Conservation (phyloP, 805 yeast genomes). For the Saturnispora ahearnii region DNA sequence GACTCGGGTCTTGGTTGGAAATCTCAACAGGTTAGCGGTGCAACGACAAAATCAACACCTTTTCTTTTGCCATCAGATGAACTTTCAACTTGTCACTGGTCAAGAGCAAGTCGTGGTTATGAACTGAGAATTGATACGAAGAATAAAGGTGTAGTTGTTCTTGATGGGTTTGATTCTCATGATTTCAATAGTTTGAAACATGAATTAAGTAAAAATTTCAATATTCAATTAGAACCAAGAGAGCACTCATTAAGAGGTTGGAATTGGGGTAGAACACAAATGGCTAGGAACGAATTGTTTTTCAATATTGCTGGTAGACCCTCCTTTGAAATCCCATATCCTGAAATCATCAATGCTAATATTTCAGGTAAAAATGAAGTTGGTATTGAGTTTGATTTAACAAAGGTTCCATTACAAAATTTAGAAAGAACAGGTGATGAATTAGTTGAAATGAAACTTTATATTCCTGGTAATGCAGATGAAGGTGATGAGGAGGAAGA, state of each 20-base stretch:
- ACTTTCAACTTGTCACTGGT: constrained; percentile 75
- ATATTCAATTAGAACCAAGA: constrained; percentile 61
- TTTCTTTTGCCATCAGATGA: constrained; percentile 84
- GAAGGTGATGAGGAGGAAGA: constrained; percentile 32
- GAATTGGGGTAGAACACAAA: constrained; percentile 97
- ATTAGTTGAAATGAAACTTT: constrained; percentile 87
- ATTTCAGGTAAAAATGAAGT: constrained; percentile 90
- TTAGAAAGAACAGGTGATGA: constrained; percentile 82
- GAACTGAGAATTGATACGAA: constrained; percentile 86
- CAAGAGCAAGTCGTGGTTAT: constrained; percentile 86
- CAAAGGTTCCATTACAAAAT: constrained; percentile 35
- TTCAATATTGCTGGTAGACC: constrained; percentile 85
- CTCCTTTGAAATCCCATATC: constrained; percentile 82
- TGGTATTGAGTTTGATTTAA: constrained; percentile 69
- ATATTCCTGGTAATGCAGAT: constrained; percentile 75
- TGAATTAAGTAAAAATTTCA: constrained; percentile 72
- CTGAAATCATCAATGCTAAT: constrained; percentile 72
- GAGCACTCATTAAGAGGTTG: constrained; percentile 96
- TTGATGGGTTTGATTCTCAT: constrained; percentile 87
- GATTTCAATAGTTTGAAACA: constrained; percentile 75
- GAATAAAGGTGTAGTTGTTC: constrained; percentile 71
- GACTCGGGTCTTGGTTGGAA: constrained; percentile 99
- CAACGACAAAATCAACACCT: constrained; percentile 54
- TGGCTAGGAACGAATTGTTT: constrained; percentile 84
- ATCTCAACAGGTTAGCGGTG: constrained; percentile 30